Percentiles rank a stretch among this genome's conserved stretches.
phyloP scores from a whole-genome alignment of 257 asterid genomes.

The Perilla frutescens region DNA sequence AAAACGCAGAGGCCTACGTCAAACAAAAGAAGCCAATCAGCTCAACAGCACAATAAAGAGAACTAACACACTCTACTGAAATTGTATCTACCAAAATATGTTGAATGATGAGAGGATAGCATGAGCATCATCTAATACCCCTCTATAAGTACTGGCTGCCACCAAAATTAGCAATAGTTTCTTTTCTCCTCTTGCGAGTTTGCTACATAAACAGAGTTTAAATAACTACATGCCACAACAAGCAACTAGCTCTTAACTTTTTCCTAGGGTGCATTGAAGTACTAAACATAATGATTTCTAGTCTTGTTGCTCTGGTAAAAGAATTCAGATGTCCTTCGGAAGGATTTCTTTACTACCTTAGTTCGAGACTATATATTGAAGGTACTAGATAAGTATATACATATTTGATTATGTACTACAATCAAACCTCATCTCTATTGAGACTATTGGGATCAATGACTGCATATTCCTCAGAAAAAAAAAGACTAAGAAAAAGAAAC shows the following conservation, averaged over 20 bases:
- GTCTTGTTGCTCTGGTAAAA: background rate
- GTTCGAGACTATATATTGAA: background rate
- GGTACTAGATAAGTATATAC: background rate
- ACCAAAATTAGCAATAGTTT: background rate
- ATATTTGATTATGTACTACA: background rate
- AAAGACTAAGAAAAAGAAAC: background rate
- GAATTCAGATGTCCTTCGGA: background rate
- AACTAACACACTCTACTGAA: background rate
- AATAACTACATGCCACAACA: constrained; percentile 5
- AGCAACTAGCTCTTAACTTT: background rate
- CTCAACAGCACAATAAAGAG: background rate
- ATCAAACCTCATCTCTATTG: background rate
- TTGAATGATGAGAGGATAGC: background rate
- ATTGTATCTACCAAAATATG: background rate
- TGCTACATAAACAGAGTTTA: background rate
- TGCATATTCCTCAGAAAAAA: background rate
- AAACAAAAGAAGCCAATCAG: constrained; percentile 22
- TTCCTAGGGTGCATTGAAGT: background rate
- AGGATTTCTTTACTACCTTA: constrained; percentile 3
- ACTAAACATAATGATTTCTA: background rate
- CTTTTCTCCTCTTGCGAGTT: background rate
- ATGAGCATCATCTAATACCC: background rate
- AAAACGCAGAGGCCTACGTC: constrained; percentile 19
- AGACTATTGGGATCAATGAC: constrained; percentile 1
- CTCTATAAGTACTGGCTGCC: background rate